Evolutionary conservation across 495 filamentous ascomycete genomes (phyloP), one percentile per base, ranked within the genome.

Genomic region (Friedmanniomyces simplex): DNA sequence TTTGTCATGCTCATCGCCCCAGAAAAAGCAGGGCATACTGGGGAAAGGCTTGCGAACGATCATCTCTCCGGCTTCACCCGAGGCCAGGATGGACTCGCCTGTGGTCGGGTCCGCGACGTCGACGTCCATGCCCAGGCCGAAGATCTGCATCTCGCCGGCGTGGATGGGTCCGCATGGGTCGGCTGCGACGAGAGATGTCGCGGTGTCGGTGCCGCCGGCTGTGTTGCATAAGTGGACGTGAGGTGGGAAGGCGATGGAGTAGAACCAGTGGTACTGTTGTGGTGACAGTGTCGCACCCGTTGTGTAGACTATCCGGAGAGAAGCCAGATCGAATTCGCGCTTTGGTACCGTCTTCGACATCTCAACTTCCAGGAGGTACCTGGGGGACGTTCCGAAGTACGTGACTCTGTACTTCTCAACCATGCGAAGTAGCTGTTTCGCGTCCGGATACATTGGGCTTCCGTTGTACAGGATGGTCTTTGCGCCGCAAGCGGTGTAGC

Each of bases 281-380:
- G 86, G 77, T 4, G 83, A 79, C 13, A 91, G 76, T 1, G 89
- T 86, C 84, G 90, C 90, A 6, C 86, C 87, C 3, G 87, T 91
- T 52, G 76, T 80, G 20, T 78, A 81, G n/a, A 89, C 85, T 13
- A 73, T 67, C 25, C 71, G 69, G 21, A 91, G 72, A 37, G 58
- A 67, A 6, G 75, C 78, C 13, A 91, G 72, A 57, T 90, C 83
- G 28, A 77, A 73, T 12, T 84, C 73, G 25, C 81, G 64, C 26
- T 79, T 76, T 3, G 87, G 87, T 0, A 67, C 65, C 37, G 86
- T 74, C 10, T 82, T 83, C 59, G 81, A 73, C 53, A 60, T 63
- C 37, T 66, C 63, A 2, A 89, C 63, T 68, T 89, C 86, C 52
- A 82, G 74, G 60, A 91, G 72, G 76, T 83, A 91, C 4, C 84